Evolutionary conservation across 1,284 basidiomycete genomes (phyloP), one percentile per base, ranked within the genome.

Genomic region (Puccinia coronata): DNA sequence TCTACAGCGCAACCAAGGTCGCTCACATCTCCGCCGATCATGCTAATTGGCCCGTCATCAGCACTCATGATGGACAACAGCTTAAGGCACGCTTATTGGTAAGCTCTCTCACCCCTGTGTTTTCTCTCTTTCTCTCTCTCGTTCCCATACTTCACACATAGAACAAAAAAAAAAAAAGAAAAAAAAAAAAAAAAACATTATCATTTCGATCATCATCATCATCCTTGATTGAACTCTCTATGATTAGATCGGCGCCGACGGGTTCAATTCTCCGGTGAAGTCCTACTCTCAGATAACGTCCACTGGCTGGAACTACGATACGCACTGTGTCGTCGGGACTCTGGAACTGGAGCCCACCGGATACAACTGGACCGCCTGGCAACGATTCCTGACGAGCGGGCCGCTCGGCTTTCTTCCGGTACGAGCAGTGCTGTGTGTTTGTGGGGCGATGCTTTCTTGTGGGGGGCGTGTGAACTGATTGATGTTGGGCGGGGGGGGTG

Each of bases 181-280:
- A n/a, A n/a, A n/a, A n/a, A n/a, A n/a, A n/a, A n/a, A n/a, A n/a
- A n/a, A n/a, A n/a, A n/a, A n/a, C n/a, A n/a, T n/a, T n/a, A n/a
- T n/a, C n/a, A n/a, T 51, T 34, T 72, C 61, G 41, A 4, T 57
- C 43, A 57, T 57, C 5, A 18, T 39, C 23, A 14, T 16, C 34
- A 18, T 6, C 25, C 11, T 9, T 55, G n/a, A 39, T 51, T 84
- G 53, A 80, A 57, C 82, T 83, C 61, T 77, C 84, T n/a, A n/a
- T n/a, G n/a, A n/a, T 43, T 43, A 96, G 92, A 90, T 99, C 57
- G 96, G 97, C 31, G 97, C 97, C 9, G 97, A 99, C 85, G 97
- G 97, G 0, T 91, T 91, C 85, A 96, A 95, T 85, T 98, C 95
- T 0, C 96, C 96, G 11, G 97, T 98, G 23, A 91, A 95, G 70